phyloP scores from a whole-genome alignment of 805 yeast species.

The Priceomyces fermenticarens region DNA sequence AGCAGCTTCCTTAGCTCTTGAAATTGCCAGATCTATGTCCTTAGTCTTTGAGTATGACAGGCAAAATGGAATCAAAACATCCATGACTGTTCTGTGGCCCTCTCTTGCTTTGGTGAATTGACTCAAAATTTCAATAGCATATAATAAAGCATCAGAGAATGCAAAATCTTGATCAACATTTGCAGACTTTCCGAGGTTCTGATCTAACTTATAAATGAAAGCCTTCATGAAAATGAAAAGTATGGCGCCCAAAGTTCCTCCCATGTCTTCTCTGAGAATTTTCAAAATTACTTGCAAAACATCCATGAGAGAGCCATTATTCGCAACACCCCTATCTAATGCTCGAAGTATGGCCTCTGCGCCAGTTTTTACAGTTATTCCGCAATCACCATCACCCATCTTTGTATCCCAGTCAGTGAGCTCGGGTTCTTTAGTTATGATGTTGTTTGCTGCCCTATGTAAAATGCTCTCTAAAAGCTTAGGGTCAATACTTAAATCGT shows the following conservation, averaged over 20 bases:
- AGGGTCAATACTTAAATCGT: constrained; percentile 17
- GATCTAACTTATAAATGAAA: constrained; percentile 16
- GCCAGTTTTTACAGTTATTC: constrained; percentile 34
- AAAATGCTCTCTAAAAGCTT: constrained; percentile 13
- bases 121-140: constrained; percentile 25
- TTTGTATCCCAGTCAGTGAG: constrained; percentile 40
- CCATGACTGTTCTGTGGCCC: constrained; percentile 40
- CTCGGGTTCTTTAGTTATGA: constrained; percentile 30
- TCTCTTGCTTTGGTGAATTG: constrained; percentile 34
- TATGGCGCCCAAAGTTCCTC: constrained; percentile 39
- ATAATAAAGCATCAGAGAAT: constrained; percentile 13
- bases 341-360: constrained; percentile 24
- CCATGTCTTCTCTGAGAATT: constrained; percentile 34
- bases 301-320: constrained; percentile 20
- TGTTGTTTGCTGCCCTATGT: constrained; percentile 22
- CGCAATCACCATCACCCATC: constrained; percentile 46
- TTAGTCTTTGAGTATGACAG: constrained; percentile 15
- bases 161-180: neutral
- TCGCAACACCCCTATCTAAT: constrained; percentile 17
- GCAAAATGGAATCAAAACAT: constrained; percentile 36
- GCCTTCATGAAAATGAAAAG: constrained; percentile 28
- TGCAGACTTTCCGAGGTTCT: neutral
- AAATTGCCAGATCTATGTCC: constrained; percentile 19
- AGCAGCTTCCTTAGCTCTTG: constrained; percentile 26
- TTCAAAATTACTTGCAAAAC: constrained; percentile 21